Evolutionary conservation across 345 rosid species (phyloP).

Genomic region (Corchorus olitorius): DNA sequence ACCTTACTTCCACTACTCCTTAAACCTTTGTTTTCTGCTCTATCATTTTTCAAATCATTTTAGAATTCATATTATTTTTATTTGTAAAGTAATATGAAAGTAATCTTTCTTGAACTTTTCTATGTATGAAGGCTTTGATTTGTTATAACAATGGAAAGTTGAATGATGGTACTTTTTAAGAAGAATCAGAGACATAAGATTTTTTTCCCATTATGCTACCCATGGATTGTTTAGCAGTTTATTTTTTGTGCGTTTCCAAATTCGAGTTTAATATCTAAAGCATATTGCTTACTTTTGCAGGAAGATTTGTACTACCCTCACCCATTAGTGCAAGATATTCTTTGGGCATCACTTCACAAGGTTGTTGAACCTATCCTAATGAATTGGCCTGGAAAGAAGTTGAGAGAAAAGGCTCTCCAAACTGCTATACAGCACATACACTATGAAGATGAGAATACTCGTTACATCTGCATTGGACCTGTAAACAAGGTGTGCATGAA

Average conservation of each 20-base stretch:
- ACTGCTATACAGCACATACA: slow-evolving; percentile 73
- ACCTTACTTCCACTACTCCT: background rate
- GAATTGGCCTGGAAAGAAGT: slow-evolving; percentile 89
- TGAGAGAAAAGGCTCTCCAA: slow-evolving; percentile 84
- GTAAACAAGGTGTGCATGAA: slow-evolving; percentile 75
- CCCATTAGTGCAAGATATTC: slow-evolving; percentile 82
- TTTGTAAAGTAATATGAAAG: background rate
- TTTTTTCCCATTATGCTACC: background rate
- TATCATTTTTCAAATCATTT: background rate
- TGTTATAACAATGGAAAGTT: background rate
- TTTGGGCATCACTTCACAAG: slow-evolving; percentile 78
- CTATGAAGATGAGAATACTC: slow-evolving; percentile 93
- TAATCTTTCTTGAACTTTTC: background rate
- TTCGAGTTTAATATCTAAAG: slow-evolving; percentile 25
- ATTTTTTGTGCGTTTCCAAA: background rate
- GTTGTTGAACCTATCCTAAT: slow-evolving; percentile 70
- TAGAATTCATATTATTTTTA: background rate
- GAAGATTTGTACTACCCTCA: slow-evolving; percentile 98
- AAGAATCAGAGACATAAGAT: background rate
- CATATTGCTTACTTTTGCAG: slow-evolving; percentile 42
- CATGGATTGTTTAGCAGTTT: slow-evolving; percentile 1
- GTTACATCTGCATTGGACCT: slow-evolving; percentile 95
- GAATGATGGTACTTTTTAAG: background rate
- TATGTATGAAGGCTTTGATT: background rate
- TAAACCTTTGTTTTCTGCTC: background rate